Evolutionary conservation across 2,329 filamentous ascomycete genomes (phyloP).

Genomic region (Apiospora malaysiana): DNA sequence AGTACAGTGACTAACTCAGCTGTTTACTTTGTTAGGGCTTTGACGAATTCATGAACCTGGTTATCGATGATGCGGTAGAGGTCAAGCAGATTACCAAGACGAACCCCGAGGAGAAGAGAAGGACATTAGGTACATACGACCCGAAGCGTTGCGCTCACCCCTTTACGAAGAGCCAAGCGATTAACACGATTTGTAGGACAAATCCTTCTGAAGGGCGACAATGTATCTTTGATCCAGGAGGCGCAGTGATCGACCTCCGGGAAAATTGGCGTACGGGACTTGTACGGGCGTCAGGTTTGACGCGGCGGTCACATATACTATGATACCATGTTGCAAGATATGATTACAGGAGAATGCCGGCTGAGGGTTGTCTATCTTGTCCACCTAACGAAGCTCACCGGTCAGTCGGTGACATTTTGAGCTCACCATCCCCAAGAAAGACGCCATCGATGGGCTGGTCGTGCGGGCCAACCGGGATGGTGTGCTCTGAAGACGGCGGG

Average conservation of each 20-base stretch:
- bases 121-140: conserved; percentile 70
- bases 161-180: background rate
- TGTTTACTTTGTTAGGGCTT: conserved; percentile 70
- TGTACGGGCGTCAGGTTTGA: conserved; percentile 17
- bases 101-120: conserved; percentile 75
- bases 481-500: conserved; percentile 57
- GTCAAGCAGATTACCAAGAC: conserved; percentile 85
- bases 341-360: conserved; percentile 1
- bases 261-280: conserved; percentile 31
- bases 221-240: conserved; percentile 66
- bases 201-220: conserved; percentile 72
- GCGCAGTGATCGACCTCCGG: conserved; percentile 40
- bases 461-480: conserved; percentile 75
- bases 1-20: background rate
- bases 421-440: conserved; percentile 72
- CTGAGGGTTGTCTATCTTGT: conserved; percentile 2
- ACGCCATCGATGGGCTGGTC: conserved; percentile 84
- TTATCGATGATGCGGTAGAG: conserved; percentile 93
- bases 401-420: conserved; percentile 47
- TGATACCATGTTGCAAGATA: conserved; percentile 13
- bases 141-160: background rate
- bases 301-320: conserved; percentile 17
- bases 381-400: conserved; percentile 4
- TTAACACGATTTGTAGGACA: conserved; percentile 51
- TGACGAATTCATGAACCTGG: conserved; percentile 99